phyloP scores from a whole-genome alignment of 768 basidiomycete genomes.

The Lyophyllum decastes region DNA sequence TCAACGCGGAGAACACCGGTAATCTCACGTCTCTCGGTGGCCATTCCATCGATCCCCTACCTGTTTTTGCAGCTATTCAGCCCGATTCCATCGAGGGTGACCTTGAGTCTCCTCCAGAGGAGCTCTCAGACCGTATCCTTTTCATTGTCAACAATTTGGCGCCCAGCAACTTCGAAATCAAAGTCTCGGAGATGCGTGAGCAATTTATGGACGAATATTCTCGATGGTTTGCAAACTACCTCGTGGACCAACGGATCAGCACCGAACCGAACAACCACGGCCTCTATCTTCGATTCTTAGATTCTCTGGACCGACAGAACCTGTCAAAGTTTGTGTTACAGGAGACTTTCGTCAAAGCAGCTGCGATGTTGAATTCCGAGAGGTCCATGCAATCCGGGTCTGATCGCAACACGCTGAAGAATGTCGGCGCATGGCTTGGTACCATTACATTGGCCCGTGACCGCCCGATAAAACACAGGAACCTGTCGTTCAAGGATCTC shows the following conservation, averaged over 20 bases:
- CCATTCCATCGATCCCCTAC: conserved; percentile 40
- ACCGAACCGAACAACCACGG: conserved; percentile 97
- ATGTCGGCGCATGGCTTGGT: conserved; percentile 94
- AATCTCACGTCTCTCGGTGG: conserved; percentile 31
- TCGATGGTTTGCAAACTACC: conserved; percentile 96
- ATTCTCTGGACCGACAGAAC: conserved; percentile 68
- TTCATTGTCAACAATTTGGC: conserved; percentile 99
- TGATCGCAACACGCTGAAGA: conserved; percentile 88
- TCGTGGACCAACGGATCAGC: conserved; percentile 94
- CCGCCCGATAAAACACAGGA: conserved; percentile 89
- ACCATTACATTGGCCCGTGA: conserved; percentile 91
- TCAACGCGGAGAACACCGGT: conserved; percentile 48
- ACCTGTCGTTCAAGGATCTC: conserved; percentile 96
- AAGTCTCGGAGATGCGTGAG: conserved; percentile 83
- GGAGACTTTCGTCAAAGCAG: conserved; percentile 90
- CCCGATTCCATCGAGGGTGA: conserved; percentile 67
- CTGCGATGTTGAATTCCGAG: conserved; percentile 87
- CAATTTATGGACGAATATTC: conserved; percentile 83
- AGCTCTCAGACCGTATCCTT: conserved; percentile 88
- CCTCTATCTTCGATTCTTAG: conserved; percentile 92
- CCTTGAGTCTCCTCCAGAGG: conserved; percentile 75
- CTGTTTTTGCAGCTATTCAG: conserved; percentile 77
- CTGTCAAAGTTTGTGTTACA: conserved; percentile 84
- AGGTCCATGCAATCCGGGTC: conserved; percentile 82
- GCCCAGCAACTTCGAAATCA: conserved; percentile 87